Evolutionary conservation across 345 rosid genomes (phyloP).

Genomic region (Populus simonii): DNA sequence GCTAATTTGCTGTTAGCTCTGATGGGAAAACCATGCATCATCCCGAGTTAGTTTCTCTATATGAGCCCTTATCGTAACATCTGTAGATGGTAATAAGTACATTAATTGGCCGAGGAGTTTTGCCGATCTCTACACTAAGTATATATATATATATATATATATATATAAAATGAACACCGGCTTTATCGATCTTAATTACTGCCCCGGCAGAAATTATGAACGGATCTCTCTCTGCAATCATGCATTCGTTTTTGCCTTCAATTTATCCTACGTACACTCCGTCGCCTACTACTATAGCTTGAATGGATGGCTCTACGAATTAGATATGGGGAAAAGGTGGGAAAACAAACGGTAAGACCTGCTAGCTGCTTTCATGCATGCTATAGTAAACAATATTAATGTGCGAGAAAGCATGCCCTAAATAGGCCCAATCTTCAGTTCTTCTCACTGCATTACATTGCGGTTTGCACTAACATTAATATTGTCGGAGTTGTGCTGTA

Average conservation of each 20-base stretch:
- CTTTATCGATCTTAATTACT: background rate
- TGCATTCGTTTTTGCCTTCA: background rate
- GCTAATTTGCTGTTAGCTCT: background rate
- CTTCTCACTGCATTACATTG: background rate
- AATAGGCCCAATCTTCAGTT: background rate
- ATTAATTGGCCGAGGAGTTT: background rate
- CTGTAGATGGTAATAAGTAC: background rate
- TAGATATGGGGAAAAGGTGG: too few relatives aligned
- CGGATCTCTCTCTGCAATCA: background rate
- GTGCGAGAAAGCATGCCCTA: background rate
- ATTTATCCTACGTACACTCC: background rate
- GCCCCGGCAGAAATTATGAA: background rate
- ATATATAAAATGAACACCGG: too few relatives aligned
- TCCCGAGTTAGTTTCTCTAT: background rate
- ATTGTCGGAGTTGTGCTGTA: background rate
- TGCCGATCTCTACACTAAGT: background rate
- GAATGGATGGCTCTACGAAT: too few relatives aligned
- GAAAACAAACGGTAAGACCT: too few relatives aligned
- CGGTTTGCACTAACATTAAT: background rate
- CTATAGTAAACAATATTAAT: background rate
- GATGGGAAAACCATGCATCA: background rate
- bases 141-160: fast-evolving
- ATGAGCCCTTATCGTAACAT: background rate
- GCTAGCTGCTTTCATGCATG: background rate
- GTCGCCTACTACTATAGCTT: background rate